phyloP scores from a whole-genome alignment of 2,329 filamentous ascomycete genomes.

The Didymella pomorum region DNA sequence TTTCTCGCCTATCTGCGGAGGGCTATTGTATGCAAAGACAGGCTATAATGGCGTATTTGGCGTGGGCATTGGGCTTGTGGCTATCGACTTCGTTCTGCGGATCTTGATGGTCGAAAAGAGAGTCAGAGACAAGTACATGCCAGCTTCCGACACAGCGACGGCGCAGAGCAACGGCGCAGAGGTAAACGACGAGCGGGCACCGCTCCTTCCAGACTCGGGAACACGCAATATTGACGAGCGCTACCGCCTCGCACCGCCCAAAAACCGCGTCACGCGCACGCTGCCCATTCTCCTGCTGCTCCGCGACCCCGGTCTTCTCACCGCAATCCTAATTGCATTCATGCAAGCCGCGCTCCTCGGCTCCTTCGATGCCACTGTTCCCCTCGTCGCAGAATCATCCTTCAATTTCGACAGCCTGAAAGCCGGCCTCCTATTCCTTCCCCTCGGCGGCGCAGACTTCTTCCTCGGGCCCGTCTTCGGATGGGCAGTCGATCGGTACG shows the following conservation, averaged over 20 bases:
- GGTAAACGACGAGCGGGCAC: slow-evolving; percentile 34
- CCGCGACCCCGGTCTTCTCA: slow-evolving; percentile 41
- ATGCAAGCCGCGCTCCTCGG: slow-evolving; percentile 50
- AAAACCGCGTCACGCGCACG: slow-evolving; percentile 50
- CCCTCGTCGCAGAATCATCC: slow-evolving; percentile 53
- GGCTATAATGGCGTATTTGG: slow-evolving; percentile 68
- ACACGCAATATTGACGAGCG: slow-evolving; percentile 45
- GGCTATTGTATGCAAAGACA: slow-evolving; percentile 65
- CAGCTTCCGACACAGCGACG: slow-evolving; percentile 1
- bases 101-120: slow-evolving; percentile 64
- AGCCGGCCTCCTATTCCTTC: slow-evolving; percentile 57
- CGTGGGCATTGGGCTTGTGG: slow-evolving; percentile 62
- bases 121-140: slow-evolving; percentile 55
- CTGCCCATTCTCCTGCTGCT: slow-evolving; percentile 60
- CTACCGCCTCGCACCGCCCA: slow-evolving; percentile 53
- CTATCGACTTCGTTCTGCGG: slow-evolving; percentile 67
- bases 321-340: slow-evolving; percentile 45
- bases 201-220: slow-evolving; percentile 28
- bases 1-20: slow-evolving; percentile 66
- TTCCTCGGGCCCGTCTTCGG: slow-evolving; percentile 58
- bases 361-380: slow-evolving; percentile 59
- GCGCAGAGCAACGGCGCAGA: slow-evolving; percentile 7
- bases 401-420: slow-evolving; percentile 56
- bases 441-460: slow-evolving; percentile 55
- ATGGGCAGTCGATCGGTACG: slow-evolving; percentile 57